These are phyloP conservation scores for Tuber magnatum DNA, from an alignment of 495 filamentous ascomycete species.

Conservation along the genomic window DNA sequence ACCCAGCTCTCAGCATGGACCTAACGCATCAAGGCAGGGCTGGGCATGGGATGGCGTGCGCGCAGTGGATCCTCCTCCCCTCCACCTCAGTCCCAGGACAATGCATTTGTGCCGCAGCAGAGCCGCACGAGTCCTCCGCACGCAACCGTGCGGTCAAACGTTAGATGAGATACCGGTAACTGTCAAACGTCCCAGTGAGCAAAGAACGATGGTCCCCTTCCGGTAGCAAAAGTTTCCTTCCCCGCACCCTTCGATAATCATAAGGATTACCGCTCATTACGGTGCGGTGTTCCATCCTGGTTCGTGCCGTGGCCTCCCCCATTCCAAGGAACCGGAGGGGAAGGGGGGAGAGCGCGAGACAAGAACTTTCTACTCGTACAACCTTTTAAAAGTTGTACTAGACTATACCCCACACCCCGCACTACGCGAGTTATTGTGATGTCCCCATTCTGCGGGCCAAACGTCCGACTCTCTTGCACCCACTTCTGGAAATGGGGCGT, in stretches of 20 bases:
- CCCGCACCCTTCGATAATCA: background rate
- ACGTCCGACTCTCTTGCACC: background rate
- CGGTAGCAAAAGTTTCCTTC: background rate
- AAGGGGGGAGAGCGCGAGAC: background rate
- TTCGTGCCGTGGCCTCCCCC: background rate
- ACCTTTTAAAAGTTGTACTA: background rate
- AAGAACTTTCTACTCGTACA: background rate
- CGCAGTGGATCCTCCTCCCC: background rate
- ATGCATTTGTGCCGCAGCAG: background rate
- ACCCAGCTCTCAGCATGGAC: slow-evolving; percentile 1
- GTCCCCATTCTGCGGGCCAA: background rate
- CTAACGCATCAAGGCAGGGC: background rate
- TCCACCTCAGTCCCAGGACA: background rate
- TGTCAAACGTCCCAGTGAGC: background rate
- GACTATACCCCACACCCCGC: background rate
- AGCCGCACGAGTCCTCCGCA: background rate
- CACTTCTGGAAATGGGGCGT: background rate
- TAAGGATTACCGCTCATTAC: background rate
- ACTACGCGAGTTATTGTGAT: background rate
- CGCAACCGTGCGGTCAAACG: background rate
- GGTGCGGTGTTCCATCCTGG: background rate
- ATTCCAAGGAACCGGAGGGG: background rate
- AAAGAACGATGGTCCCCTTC: background rate
- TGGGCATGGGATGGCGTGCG: background rate
- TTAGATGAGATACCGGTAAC: background rate